Percentiles rank a stretch among this genome's conserved stretches.
These are phyloP conservation scores for Phyllosticta citriasiana DNA, from an alignment of 2,329 filamentous ascomycete species.

Conservation along the genomic window DNA sequence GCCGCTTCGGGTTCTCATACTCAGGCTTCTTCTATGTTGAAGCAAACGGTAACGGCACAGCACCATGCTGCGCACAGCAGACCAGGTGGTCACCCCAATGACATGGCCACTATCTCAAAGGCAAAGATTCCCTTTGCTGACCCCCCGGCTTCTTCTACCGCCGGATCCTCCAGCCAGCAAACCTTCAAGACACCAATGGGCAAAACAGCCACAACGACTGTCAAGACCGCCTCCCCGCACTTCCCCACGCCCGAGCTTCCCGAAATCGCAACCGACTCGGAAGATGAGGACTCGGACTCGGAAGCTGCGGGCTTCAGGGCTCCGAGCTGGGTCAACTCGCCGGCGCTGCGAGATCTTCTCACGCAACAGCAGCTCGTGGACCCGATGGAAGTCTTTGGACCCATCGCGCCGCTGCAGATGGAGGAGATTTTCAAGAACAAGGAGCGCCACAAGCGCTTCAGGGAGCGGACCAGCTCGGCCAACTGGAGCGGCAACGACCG, in stretches of 20 bases:
- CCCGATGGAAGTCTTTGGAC: conserved; percentile 77
- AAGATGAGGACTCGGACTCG: conserved; percentile 58
- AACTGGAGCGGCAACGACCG: conserved; percentile 75
- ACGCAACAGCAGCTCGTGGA: conserved; percentile 77
- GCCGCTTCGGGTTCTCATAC: conserved; percentile 42
- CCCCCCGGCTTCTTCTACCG: conserved; percentile 12
- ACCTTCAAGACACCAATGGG: conserved; percentile 63
- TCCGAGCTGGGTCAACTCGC: conserved; percentile 81
- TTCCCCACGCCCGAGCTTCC: conserved; percentile 88
- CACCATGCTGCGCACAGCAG: conserved; percentile 54
- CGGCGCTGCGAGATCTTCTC: conserved; percentile 66
- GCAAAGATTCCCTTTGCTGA: conserved; percentile 85
- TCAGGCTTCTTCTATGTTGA: conserved; percentile 45
- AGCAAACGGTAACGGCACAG: conserved; percentile 55
- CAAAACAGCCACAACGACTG: conserved; percentile 37
- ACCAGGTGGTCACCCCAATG: conserved; percentile 59
- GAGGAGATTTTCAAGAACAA: conserved; percentile 95
- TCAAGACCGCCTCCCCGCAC: conserved; percentile 64
- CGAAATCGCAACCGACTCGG: conserved; percentile 90
- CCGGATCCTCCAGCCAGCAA: conserved; percentile 9
- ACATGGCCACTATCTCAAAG: conserved; percentile 81
- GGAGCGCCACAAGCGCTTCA: conserved; percentile 76
- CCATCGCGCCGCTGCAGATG: conserved; percentile 80
- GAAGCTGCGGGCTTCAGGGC: conserved; percentile 42
- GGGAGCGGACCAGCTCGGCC: conserved; percentile 82